phyloP scores from a whole-genome alignment of 768 basidiomycete genomes.

The Amylocystis lapponica region DNA sequence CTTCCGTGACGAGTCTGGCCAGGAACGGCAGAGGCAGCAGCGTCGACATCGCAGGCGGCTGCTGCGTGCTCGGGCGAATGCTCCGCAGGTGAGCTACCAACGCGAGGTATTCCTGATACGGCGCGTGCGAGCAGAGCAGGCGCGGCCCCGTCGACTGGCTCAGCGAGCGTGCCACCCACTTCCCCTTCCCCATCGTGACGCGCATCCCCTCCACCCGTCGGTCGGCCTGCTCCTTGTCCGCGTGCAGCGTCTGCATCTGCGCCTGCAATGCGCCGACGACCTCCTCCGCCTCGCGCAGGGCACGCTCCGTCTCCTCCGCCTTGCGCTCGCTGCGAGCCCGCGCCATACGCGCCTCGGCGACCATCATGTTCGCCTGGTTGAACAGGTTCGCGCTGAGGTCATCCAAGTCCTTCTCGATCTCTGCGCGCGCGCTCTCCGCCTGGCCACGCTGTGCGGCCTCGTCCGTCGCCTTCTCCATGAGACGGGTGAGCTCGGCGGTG shows the following conservation, averaged over 20 bases:
- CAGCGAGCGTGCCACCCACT: conserved; percentile 48
- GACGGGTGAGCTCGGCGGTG: conserved; percentile 81
- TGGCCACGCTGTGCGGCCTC: conserved; percentile 89
- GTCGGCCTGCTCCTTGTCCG: conserved; percentile 61
- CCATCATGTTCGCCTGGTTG: conserved; percentile 94
- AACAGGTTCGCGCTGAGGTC: conserved; percentile 90
- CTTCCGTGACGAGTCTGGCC: conserved; percentile 68
- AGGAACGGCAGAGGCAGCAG: conserved; percentile 78
- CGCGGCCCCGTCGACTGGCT: conserved; percentile 29
- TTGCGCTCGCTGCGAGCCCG: conserved; percentile 68
- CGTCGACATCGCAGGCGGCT: conserved; percentile 63
- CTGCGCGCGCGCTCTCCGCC: conserved; percentile 74
- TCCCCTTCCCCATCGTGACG: conserved; percentile 58
- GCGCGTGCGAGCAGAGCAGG: conserved; percentile 61
- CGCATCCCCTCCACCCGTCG: conserved; percentile 44
- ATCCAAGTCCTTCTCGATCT: conserved; percentile 92
- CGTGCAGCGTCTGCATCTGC: conserved; percentile 72
- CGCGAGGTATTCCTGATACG: conserved; percentile 74
- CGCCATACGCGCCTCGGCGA: conserved; percentile 80
- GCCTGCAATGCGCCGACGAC: conserved; percentile 78
- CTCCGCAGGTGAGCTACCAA: conserved; percentile 75
- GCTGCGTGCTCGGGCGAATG: conserved; percentile 54
- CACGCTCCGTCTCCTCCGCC: conserved; percentile 68
- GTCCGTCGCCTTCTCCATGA: conserved; percentile 94
- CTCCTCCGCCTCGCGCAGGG: conserved; percentile 80